Conservation (phyloP, 371 early-diverging fungal genomes). For the Actinomortierella ambigua region DNA sequence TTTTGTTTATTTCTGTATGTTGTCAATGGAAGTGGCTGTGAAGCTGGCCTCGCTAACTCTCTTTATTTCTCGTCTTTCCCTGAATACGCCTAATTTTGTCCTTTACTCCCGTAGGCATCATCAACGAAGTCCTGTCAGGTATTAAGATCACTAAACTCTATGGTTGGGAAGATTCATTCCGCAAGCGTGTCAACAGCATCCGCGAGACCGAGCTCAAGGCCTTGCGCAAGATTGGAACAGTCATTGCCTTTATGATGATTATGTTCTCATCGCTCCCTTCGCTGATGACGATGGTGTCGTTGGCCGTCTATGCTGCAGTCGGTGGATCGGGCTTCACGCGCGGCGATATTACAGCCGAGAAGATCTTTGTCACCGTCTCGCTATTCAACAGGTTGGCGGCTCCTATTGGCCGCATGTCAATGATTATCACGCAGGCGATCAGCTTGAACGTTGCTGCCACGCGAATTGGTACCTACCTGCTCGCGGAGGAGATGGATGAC, state of each 20-base stretch:
- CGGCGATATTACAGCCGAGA: constrained; percentile 25
- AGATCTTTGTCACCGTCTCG: constrained; percentile 87
- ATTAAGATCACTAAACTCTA: constrained; percentile 65
- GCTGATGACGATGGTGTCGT: constrained; percentile 30
- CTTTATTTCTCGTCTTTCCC: too few relatives aligned
- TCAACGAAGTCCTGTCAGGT: constrained; percentile 49
- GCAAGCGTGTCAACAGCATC: constrained; percentile 11
- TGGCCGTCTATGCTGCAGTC: constrained; percentile 26
- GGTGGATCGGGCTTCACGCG: constrained; percentile 24
- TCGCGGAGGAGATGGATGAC: constrained; percentile 72
- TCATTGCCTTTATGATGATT: constrained; percentile 32
- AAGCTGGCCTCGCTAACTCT: too few relatives aligned
- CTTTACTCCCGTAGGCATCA: constrained; percentile 10
- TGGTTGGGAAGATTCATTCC: constrained; percentile 25
- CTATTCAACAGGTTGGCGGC: constrained; percentile 89
- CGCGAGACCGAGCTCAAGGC: constrained; percentile 57
- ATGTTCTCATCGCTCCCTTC: constrained; percentile 30
- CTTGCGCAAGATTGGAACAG: constrained; percentile 64
- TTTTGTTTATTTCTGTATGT: too few relatives aligned
- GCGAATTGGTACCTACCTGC: constrained; percentile 76
- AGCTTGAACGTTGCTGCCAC: constrained; percentile 22
- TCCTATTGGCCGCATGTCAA: constrained; percentile 56
- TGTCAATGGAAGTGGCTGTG: too few relatives aligned
- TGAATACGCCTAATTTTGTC: too few relatives aligned
- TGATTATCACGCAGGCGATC: constrained; percentile 17